A percentile compares a stretch with the other conserved stretches of the same genome.
Evolutionary conservation across 352 stramenopile genomes (phyloP).

Genomic region (Pythium myriotylum): DNA sequence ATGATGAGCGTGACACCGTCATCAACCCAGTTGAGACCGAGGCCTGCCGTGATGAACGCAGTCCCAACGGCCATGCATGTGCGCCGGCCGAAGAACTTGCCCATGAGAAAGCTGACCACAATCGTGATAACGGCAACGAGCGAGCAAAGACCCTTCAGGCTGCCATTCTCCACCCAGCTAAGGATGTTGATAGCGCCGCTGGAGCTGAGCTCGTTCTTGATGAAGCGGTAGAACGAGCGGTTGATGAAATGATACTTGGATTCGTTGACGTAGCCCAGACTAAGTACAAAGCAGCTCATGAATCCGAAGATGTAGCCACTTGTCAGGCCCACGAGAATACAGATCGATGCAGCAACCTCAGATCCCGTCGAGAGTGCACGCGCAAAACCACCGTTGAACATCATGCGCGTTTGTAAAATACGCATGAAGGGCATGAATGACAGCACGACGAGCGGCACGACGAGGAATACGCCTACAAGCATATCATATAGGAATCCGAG

Average conservation of each 20-base stretch:
- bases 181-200: constrained; percentile 43
- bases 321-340: constrained; percentile 75
- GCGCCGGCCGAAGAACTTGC: constrained; percentile 60
- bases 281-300: constrained; percentile 67
- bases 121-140: constrained; percentile 55
- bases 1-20: constrained; percentile 57
- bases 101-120: constrained; percentile 52
- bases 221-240: constrained; percentile 74
- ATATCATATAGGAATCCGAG: constrained; percentile 90
- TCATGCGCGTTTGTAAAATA: constrained; percentile 83
- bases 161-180: constrained; percentile 52
- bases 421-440: constrained; percentile 86
- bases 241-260: constrained; percentile 76
- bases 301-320: constrained; percentile 81
- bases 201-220: constrained; percentile 37
- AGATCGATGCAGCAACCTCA: constrained; percentile 81
- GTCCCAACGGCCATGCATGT: constrained; percentile 61
- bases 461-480: constrained; percentile 78
- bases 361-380: constrained; percentile 73
- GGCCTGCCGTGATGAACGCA: constrained; percentile 47
- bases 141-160: constrained; percentile 58
- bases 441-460: constrained; percentile 71
- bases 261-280: constrained; percentile 77
- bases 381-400: constrained; percentile 89
- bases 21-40: constrained; percentile 64